Base-by-base conservation (phyloP, 768 basidiomycete species). In the Mycena maculata region DNA sequence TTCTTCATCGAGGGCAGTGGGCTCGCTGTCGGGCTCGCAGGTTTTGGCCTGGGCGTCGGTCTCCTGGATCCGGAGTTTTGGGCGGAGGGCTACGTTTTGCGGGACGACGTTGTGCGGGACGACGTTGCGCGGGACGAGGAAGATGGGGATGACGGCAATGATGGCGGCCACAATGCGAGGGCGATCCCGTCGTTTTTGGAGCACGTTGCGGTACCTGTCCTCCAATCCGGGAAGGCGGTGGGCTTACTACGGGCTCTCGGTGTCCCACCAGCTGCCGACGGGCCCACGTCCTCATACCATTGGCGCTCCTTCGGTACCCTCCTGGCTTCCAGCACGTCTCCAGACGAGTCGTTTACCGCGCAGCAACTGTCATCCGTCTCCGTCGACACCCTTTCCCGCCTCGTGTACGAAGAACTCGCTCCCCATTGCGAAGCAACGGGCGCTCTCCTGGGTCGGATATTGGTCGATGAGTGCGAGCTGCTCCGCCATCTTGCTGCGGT, bases 1-100 rank as follows among this genome's bases (percentile, higher is more conserved):
- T 94, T 94, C 78, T 94, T 95, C 76, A 87, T 95, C 49, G 90
- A 92, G 72, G 86, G 87, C 66, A 92, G 86, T 72, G 89, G 88
- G 22, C 80, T 92, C 47, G 83, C 83, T 0, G 63, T 83, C 54
- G 85, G 85, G 42, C 82, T 83, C 74, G 78, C 82, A 74, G 83
- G 82, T 4, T 73, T 85, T 28, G 69, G 65, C 4, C 30, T 68
- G 13, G 69, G 69, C 3, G n/a, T 67, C 47, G 85, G 85, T 2
- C 73, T 90, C 23, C 67, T 88, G 72, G 90, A 92, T 72, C 90
- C 89, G 0, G 92, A 94, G 61, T 93, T 93, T 73, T 95, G 93
- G 93, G 80, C 84, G 31, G 88, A 92, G 44, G 92, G 90, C 0
- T 94, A 90, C 76, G 79, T 80, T 3, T 75, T 93, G 65, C 79